These are phyloP conservation scores for Lophiotrema nucula DNA, from an alignment of 495 filamentous ascomycete genomes.

Conservation along the genomic window DNA sequence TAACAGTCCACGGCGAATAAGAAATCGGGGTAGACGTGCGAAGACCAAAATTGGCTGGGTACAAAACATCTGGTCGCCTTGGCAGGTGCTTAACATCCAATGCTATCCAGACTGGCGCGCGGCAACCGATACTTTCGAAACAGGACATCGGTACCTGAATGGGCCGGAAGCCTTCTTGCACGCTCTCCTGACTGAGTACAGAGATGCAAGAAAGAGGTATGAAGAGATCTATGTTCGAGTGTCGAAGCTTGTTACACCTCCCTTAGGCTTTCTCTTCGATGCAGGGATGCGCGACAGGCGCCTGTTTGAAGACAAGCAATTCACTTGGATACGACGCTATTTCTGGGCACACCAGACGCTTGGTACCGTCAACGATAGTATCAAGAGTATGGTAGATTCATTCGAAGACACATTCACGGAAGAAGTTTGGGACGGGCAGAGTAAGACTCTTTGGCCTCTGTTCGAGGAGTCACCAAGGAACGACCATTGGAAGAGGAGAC, in stretches of 20 bases:
- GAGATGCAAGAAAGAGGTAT: constrained; percentile 53
- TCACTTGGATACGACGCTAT: constrained; percentile 56
- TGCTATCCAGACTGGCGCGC: constrained; percentile 54
- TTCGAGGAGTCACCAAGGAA: constrained; percentile 33
- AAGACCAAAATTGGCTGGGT: constrained; percentile 43
- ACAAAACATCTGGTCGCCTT: constrained; percentile 51
- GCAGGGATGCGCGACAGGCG: constrained; percentile 49
- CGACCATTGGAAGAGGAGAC: constrained; percentile 25
- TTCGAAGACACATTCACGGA: constrained; percentile 52
- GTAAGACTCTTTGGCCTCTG: constrained; percentile 47
- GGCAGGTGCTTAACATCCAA: constrained; percentile 54
- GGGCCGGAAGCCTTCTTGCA: constrained; percentile 55
- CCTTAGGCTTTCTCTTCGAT: constrained; percentile 57
- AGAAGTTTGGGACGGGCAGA: constrained; percentile 51
- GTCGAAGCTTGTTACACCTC: constrained; percentile 51
- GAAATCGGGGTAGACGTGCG: constrained; percentile 41
- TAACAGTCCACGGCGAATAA: constrained; percentile 38
- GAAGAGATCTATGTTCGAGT: constrained; percentile 48
- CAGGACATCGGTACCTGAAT: constrained; percentile 49
- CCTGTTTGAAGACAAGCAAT: constrained; percentile 56
- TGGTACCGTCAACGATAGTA: constrained; percentile 55
- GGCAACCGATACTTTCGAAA: constrained; percentile 49
- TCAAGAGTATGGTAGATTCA: constrained; percentile 51
- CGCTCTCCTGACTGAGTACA: constrained; percentile 50
- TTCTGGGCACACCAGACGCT: constrained; percentile 59